These are phyloP conservation scores for Oemleria cerasiformis DNA, from an alignment of 306 rosid genomes.

Conservation along the genomic window DNA sequence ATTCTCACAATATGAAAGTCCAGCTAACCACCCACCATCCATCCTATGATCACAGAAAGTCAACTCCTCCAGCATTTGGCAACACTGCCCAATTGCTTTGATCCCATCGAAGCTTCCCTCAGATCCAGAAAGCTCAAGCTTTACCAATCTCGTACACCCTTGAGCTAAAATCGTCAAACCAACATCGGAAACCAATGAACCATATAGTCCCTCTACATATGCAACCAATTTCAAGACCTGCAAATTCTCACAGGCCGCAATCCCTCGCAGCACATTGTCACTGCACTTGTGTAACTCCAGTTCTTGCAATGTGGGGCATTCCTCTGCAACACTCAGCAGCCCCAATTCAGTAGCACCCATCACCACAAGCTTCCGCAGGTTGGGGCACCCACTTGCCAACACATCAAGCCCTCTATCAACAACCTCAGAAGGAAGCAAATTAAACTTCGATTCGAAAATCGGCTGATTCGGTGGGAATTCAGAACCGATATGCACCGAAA, in stretches of 20 bases:
- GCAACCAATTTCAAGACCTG: constrained; percentile 71
- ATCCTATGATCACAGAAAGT: constrained; percentile 68
- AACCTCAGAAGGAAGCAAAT: constrained; percentile 58
- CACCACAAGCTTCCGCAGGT: constrained; percentile 59
- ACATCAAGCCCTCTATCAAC: constrained; percentile 66
- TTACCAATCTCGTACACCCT: constrained; percentile 79
- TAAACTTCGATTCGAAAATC: constrained; percentile 46
- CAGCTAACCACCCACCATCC: constrained; percentile 92
- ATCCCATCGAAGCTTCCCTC: constrained; percentile 90
- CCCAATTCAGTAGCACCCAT: constrained; percentile 82
- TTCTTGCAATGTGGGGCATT: constrained; percentile 74
- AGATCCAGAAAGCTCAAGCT: constrained; percentile 77
- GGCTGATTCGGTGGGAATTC: constrained; percentile 37
- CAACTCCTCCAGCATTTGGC: constrained; percentile 86
- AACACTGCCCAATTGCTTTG: constrained; percentile 83
- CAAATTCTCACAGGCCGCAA: constrained; percentile 70
- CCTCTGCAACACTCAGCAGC: constrained; percentile 66
- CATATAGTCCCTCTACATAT: constrained; percentile 47
- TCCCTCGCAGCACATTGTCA: constrained; percentile 73
- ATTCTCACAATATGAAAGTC: constrained; percentile 66
- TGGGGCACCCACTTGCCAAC: constrained; percentile 73
- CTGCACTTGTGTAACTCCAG: constrained; percentile 74
- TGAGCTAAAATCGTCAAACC: constrained; percentile 85
- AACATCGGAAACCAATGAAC: constrained; percentile 63
- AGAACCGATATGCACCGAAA: constrained; percentile 48